Evolutionary conservation across 78 protist species (phyloP), one percentile per base, ranked within the genome.

Genomic region (Guillardia theta): DNA sequence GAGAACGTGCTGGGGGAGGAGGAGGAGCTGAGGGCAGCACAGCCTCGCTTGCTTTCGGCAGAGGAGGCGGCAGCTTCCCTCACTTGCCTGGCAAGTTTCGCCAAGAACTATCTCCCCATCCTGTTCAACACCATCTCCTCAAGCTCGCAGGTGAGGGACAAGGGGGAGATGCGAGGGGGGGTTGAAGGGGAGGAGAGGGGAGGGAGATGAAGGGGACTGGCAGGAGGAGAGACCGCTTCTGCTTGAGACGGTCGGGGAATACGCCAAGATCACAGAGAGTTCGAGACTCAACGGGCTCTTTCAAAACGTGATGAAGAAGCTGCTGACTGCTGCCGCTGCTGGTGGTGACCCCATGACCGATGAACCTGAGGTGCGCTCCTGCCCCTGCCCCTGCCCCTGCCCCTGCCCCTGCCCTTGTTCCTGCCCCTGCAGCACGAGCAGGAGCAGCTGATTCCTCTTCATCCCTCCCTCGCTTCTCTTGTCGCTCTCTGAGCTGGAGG

Each of bases 291-390:
- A 12, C 33, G 22, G 45, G 27, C 22, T 70, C 83, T 70, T 70
- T 24, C 83, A 70, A 24, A 70, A 70, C 6, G 83, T 70, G n/a
- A 70, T 70, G 83, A 70, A 70, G 83, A 70, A 70, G 83, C 83
- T 70, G n/a, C 83, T 70, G 46, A 70, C 36, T 2, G 22, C 83
- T 43, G 83, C 83, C 45, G 36, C 45, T 1, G 83, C 15, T 15
- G 36, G 36, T 24, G 78, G 8, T 19, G 36, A 64, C 78, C 39
- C 78, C 78, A 12, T 5, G 6, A 10, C 22, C 15, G 78, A 64
- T 33, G 39, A 19, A 50, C 58, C 58, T 50, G 58, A 15, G 58
- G 70, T 58, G 39, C 70, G 27, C 27, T 24, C 30, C 15, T 15
- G 58, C 10, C 58, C 10, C 58, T 15, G 58, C 10, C 58, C 10